These are phyloP conservation scores for Petasospora rhodanensis DNA, from an alignment of 1,139 yeast genomes.

Conservation along the genomic window DNA sequence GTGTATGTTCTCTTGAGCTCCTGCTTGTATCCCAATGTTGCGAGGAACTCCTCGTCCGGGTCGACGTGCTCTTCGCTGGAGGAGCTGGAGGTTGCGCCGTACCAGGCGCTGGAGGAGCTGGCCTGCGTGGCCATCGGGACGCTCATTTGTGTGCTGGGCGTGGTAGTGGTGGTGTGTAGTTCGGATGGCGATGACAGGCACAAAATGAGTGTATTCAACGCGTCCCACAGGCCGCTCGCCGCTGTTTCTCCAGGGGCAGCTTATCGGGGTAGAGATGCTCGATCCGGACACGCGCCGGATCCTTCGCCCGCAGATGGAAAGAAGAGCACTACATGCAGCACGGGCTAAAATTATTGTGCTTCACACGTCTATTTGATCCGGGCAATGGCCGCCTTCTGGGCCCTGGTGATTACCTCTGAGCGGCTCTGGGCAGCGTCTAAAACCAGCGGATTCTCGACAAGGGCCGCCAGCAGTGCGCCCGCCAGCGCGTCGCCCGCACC, in stretches of 20 bases:
- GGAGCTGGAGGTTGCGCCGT: not conserved
- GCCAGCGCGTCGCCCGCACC: conserved; percentile 75
- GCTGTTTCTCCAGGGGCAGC: too few relatives aligned
- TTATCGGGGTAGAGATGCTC: conserved; percentile 7
- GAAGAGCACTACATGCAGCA: too few relatives aligned
- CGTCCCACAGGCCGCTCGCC: too few relatives aligned
- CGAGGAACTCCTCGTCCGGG: conserved; percentile 22
- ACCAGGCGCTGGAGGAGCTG: conserved; percentile 3
- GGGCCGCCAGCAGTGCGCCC: conserved; percentile 35
- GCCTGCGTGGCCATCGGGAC: too few relatives aligned
- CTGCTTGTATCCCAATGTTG: conserved; percentile 16
- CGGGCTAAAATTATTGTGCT: not conserved
- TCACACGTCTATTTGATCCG: conserved; percentile 6
- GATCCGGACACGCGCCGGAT: conserved; percentile 6
- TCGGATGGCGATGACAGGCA: too few relatives aligned
- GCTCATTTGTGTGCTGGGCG: too few relatives aligned
- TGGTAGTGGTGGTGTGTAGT: too few relatives aligned
- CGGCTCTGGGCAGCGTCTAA: conserved; percentile 3
- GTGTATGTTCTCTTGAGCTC: conserved; percentile 12
- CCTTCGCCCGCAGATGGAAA: too few relatives aligned
- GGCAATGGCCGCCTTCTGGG: conserved; percentile 11
- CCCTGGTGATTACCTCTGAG: conserved; percentile 3
- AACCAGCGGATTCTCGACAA: conserved; percentile 4
- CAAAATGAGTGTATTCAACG: too few relatives aligned
- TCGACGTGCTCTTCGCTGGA: conserved; percentile 6